phyloP scores from a whole-genome alignment of 2,329 filamentous ascomycete genomes.

The Emergomyces orientalis region DNA sequence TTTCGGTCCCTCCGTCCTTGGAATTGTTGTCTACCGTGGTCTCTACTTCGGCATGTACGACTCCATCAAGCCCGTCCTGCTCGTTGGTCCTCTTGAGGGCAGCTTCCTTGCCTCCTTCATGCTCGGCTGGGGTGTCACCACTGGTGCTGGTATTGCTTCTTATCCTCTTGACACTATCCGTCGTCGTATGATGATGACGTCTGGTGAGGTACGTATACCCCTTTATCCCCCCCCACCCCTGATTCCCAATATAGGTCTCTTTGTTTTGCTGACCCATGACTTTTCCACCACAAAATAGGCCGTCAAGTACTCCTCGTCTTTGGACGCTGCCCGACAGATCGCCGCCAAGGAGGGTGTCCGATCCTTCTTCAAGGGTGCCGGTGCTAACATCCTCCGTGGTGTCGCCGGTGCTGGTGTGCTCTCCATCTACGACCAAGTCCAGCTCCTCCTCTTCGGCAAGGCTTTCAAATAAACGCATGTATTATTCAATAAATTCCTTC shows the following conservation, averaged over 20 bases:
- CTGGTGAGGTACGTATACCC: constrained; percentile 50
- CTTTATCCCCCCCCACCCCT: background rate
- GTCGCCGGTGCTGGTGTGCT: constrained; percentile 99
- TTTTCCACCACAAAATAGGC: constrained; percentile 57
- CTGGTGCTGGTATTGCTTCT: constrained; percentile 99
- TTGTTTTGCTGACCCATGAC: constrained; percentile 7
- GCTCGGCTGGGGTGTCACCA: constrained; percentile 98
- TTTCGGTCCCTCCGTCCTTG: constrained; percentile 98
- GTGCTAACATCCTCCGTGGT: constrained; percentile 99
- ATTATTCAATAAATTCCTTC: constrained; percentile 2
- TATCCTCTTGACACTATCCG: constrained; percentile 99
- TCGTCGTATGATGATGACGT: constrained; percentile 99
- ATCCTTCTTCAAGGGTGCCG: constrained; percentile 99
- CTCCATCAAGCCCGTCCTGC: constrained; percentile 98
- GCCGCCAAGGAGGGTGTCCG: constrained; percentile 91
- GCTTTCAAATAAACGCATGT: constrained; percentile 63
- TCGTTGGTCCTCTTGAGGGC: constrained; percentile 81
- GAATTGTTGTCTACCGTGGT: constrained; percentile 99
- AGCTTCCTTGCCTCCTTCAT: constrained; percentile 99
- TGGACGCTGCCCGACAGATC: constrained; percentile 95
- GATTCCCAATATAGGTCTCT: background rate
- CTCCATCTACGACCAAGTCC: constrained; percentile 99
- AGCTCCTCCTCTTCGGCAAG: constrained; percentile 99
- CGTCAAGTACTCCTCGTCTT: constrained; percentile 98
- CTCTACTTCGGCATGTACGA: constrained; percentile 99